These are phyloP conservation scores for Ormosia semicastrata DNA, from an alignment of 306 rosid species.

Conservation along the genomic window DNA sequence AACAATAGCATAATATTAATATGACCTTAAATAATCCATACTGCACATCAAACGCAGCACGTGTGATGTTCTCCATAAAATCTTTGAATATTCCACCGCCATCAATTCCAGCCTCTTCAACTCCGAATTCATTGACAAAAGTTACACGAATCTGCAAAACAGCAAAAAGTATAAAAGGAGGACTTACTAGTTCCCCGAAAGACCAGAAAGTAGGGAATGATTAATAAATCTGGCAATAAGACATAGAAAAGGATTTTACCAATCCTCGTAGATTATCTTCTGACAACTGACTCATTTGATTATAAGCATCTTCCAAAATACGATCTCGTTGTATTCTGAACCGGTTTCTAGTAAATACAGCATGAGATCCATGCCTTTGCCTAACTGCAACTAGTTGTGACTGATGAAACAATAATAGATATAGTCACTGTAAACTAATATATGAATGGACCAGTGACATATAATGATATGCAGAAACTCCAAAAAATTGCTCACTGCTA, in stretches of 20 bases:
- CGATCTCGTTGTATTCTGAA: constrained; percentile 89
- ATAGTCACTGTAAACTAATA: constrained; percentile 3
- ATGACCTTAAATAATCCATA: constrained; percentile 95
- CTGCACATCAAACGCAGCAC: constrained; percentile 98
- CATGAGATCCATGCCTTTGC: constrained; percentile 67
- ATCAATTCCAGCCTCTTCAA: constrained; percentile 99
- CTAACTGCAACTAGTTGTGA: constrained; percentile 91
- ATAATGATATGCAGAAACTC: neutral
- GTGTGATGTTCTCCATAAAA: constrained; percentile 98
- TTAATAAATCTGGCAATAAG: constrained; percentile 2
- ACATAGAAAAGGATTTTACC: constrained; percentile 41
- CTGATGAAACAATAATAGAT: constrained; percentile 54
- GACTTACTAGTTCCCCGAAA: constrained; percentile 1
- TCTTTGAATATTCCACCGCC: constrained; percentile 99
- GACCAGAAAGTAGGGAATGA: constrained; percentile 17
- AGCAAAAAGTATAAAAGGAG: constrained; percentile 14
- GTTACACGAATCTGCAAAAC: constrained; percentile 77
- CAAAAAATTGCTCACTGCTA: neutral
- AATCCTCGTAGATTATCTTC: constrained; percentile 94
- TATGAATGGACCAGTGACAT: neutral
- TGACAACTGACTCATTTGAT: constrained; percentile 88
- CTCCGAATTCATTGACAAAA: constrained; percentile 96
- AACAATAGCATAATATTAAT: constrained; percentile 6
- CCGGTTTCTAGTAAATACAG: constrained; percentile 72
- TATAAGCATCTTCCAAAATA: constrained; percentile 94